Evolutionary conservation across 495 filamentous ascomycete species (phyloP).

Genomic region (Corynascus novoguineensis): DNA sequence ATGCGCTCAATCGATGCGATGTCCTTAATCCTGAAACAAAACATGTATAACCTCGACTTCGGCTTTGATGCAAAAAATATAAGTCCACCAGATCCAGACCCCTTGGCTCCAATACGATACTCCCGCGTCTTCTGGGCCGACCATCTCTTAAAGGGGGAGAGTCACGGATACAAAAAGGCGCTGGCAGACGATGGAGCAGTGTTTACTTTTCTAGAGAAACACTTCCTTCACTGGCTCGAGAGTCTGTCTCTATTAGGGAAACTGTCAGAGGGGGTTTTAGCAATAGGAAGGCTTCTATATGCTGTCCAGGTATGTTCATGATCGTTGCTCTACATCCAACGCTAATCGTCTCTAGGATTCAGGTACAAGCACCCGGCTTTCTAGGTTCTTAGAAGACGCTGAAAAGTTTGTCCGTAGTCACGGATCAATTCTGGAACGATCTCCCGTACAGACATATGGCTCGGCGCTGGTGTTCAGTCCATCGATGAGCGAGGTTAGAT

Average conservation of each 20-base stretch:
- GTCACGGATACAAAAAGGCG: background rate
- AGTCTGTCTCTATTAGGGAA: conserved; percentile 11
- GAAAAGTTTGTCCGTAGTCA: too few species aligned
- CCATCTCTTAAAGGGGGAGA: conserved; percentile 18
- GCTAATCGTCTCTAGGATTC: too few species aligned
- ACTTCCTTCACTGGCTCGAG: conserved; percentile 32
- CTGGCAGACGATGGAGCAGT: conserved; percentile 17
- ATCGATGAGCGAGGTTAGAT: too few species aligned
- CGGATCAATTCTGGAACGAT: too few species aligned
- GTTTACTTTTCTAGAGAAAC: conserved; percentile 19
- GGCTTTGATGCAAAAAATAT: conserved; percentile 18
- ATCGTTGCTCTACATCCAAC: too few species aligned
- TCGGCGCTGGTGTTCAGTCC: too few species aligned
- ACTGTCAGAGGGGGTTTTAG: background rate
- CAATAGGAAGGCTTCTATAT: background rate
- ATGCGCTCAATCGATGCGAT: conserved; percentile 27
- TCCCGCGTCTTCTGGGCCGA: conserved; percentile 34
- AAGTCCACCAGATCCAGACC: conserved; percentile 22
- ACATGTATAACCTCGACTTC: conserved; percentile 18
- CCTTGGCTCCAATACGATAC: conserved; percentile 29
- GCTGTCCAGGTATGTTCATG: background rate
- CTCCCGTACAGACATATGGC: too few species aligned
- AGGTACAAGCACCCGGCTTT: too few species aligned
- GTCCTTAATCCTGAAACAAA: conserved; percentile 14
- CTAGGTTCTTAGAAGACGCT: too few species aligned